Evolutionary conservation across 2,329 filamentous ascomycete genomes (phyloP).

Genomic region (Mycosphaerella sp.): DNA sequence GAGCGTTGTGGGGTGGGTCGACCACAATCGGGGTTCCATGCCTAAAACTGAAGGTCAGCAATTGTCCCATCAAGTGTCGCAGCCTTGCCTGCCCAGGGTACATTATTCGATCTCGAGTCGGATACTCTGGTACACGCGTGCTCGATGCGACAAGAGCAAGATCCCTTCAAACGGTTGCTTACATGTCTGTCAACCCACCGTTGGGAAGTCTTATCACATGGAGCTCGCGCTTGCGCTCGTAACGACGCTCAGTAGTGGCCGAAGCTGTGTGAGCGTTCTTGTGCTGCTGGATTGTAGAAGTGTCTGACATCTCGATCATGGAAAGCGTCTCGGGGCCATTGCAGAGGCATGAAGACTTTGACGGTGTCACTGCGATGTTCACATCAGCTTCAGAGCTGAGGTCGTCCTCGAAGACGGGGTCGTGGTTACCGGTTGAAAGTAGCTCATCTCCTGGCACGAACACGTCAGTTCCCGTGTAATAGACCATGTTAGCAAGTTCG

Average conservation of each 20-base stretch:
- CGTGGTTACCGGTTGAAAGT: not conserved
- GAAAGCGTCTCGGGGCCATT: constrained; percentile 84
- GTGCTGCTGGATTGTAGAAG: not conserved
- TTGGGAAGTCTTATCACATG: not conserved
- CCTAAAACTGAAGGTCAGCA: not conserved
- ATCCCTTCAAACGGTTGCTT: not conserved
- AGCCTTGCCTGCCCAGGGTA: not conserved
- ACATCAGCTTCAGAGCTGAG: not conserved
- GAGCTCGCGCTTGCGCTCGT: constrained; percentile 3
- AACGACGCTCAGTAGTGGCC: not conserved
- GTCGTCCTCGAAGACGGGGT: not conserved
- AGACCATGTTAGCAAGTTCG: not conserved
- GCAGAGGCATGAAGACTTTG: constrained; percentile 34
- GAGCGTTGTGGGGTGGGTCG: constrained; percentile 1
- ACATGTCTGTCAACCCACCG: not conserved
- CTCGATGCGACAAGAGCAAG: not conserved
- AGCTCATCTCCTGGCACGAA: not conserved
- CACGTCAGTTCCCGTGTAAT: not conserved
- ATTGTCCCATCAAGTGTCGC: not conserved
- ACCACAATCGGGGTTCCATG: not conserved
- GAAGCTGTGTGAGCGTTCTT: not conserved
- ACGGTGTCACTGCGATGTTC: not conserved
- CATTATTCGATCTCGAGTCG: not conserved
- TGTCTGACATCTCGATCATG: constrained; percentile 62
- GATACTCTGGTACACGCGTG: not conserved